phyloP scores from a whole-genome alignment of 306 rosid species.

The Pachyrhizus erosus region DNA sequence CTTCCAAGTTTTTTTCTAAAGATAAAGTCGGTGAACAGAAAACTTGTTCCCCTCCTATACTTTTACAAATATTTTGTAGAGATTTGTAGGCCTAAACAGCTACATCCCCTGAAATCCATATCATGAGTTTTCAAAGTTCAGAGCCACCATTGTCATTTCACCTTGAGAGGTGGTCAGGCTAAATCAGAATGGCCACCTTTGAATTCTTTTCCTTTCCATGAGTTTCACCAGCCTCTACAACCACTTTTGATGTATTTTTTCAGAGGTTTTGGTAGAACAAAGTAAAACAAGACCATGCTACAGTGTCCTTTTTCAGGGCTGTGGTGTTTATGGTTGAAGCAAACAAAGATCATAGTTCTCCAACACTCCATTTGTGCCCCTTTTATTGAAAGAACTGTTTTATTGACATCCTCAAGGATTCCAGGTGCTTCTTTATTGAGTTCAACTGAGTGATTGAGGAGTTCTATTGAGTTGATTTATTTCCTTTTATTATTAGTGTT shows the following conservation, averaged over 20 bases:
- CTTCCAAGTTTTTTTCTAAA: not conserved
- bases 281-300: not conserved
- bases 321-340: slow-evolving; percentile 17
- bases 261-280: not conserved
- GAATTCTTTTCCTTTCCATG: not conserved
- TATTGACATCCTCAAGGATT: not conserved
- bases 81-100: not conserved
- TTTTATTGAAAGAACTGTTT: not conserved
- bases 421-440: not conserved
- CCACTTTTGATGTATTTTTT: not conserved
- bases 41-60: not conserved
- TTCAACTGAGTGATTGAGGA: not conserved
- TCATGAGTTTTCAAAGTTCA: not conserved
- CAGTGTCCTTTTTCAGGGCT: not conserved
- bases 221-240: not conserved
- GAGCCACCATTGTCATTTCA: not conserved
- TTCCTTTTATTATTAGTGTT: not conserved
- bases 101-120: not conserved
- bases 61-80: slow-evolving; percentile 1
- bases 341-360: not conserved
- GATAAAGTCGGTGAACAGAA: not conserved
- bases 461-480: not conserved
- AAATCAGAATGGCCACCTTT: not conserved
- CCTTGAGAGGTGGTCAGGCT: not conserved
- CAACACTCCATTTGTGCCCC: not conserved